Evolutionary conservation across 495 filamentous ascomycete species (phyloP), one percentile per base, ranked within the genome.

Genomic region (Lichina pygmaea): DNA sequence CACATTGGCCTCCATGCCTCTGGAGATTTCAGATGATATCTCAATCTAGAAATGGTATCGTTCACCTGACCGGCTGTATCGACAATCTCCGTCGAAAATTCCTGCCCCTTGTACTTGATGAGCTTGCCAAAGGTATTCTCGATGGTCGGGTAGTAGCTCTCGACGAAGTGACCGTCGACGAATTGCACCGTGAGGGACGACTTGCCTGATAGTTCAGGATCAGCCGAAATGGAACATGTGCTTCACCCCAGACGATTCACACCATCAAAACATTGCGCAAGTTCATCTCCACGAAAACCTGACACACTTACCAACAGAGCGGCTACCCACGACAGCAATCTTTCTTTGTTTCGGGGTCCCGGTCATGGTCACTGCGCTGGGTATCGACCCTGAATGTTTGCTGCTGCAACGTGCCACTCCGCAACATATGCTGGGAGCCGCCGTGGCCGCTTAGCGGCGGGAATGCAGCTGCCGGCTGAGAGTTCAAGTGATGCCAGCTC

Each of bases 101-200:
- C 89, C 59, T 94, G 85, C 12, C 78, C 76, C 57, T 85, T 85
- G 60, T 78, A 75, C 49, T 79, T 80, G 56, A 99, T 95, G 51
- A 83, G 75, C 54, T 89, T 86, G 61, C 80, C 86, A 59, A 95
- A 95, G 10, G 86, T 95, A 59, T 95, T 99, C 64, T 95, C 89
- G 53, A 99, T 94, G 24, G 89, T 99, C 17, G 89, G 89, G 62
- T 95, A 99, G 61, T 99, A 99, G 59, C 78, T 86, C 59, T 95
- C 91, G 53, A 95, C 86, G 53, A 99, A 99, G 62, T 93, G 85
- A 54, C 83, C 82, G 58, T 95, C 89, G 56, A 94, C 86, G 58
- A 89, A 95, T 58, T 85, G 91, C 17, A 95, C 91, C 6, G 91
- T 93, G 48, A 99, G 76, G 38, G 89, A 95, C 12, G 83, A 93